Percentiles rank a stretch among this genome's conserved stretches.
phyloP scores from a whole-genome alignment of 176 grass and related monocot species.

The Juncus inflexus region DNA sequence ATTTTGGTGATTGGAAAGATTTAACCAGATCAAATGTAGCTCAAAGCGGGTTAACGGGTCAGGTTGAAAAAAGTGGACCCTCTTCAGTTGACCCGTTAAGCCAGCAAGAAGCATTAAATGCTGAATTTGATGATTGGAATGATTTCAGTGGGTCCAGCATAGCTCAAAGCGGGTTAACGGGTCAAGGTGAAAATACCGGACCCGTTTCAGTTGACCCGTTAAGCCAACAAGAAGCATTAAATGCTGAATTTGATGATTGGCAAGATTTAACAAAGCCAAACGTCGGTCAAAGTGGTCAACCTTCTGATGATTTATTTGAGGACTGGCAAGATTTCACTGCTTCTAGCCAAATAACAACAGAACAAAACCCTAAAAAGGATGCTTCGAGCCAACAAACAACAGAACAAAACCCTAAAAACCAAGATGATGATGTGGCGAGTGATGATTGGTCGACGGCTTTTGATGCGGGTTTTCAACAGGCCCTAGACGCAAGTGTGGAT shows the following conservation, averaged over 20 bases:
- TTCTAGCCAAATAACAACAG: slow-evolving; percentile 37
- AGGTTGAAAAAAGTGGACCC: neutral
- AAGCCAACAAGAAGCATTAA: neutral
- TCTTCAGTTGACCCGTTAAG: too few species aligned
- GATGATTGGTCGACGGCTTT: too few species aligned
- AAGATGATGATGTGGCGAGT: too few species aligned
- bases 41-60: slow-evolving; percentile 25
- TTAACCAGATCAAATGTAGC: neutral
- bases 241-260: slow-evolving; percentile 39
- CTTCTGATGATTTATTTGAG: slow-evolving; percentile 5
- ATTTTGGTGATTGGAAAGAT: neutral
- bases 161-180: slow-evolving; percentile 22
- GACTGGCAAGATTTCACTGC: slow-evolving; percentile 45
- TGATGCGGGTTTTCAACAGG: neutral
- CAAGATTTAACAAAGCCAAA: slow-evolving; percentile 47
- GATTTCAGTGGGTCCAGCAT: neutral
- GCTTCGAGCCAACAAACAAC: too few species aligned
- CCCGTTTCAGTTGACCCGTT: too few species aligned
- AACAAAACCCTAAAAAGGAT: neutral
- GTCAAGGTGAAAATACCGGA: neutral
- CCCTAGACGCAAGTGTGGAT: slow-evolving; percentile 26
- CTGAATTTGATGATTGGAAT: neutral
- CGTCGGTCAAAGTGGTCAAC: slow-evolving; percentile 27
- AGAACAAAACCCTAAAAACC: too few species aligned
- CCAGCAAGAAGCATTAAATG: too few species aligned